Evolutionary conservation across 2,329 filamentous ascomycete species (phyloP), one percentile per base, ranked within the genome.

Genomic region (Ceratocystiopsis brevicomis): DNA sequence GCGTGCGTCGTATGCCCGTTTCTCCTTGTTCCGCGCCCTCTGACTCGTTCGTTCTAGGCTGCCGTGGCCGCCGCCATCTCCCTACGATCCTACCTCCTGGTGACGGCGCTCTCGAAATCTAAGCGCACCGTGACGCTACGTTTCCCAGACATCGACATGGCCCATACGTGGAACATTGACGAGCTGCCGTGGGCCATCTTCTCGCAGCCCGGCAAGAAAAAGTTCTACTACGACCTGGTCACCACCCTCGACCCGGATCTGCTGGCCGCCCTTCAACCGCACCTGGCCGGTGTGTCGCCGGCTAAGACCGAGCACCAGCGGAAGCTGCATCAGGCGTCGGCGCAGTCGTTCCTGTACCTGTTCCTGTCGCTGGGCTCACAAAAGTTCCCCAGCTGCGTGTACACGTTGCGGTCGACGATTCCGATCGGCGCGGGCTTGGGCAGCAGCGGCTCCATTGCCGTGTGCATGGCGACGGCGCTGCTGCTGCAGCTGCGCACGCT

Each of bases 61-160:
- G 88, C 90, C 46, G 88, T 98, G 60, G 90, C 90, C 42, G 92
- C 90, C 19, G 80, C 90, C 30, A 92, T 98, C 46, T 94, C 90
- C 25, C 72, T 98, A 25, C 81, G 90, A 52, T 96, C 90, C 38
- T 98, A 96, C 59, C 81, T 98, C 41, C 86, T 93, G 54, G 88
- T 96, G 57, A 94, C 87, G 15, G 83, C 88, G 14, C 74, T 94
- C 39, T 92, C 86, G 49, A 95, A 95, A 63, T 92, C 86, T 37
- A 82, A 81, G 57, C 78, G 85, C 47, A 94, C 81, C 14, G 78
- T 98, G 41, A 82, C 82, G 3, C 67, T 98, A 44, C 80, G 80
- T 53, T 96, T 98, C 59, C 79, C 86, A 47, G 90, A 98, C 58
- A 86, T 96, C 52, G 78, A 81, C 51, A 70, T 98, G 51, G 69